Evolutionary conservation across 768 basidiomycete species (phyloP).

Genomic region (Russula virescens): DNA sequence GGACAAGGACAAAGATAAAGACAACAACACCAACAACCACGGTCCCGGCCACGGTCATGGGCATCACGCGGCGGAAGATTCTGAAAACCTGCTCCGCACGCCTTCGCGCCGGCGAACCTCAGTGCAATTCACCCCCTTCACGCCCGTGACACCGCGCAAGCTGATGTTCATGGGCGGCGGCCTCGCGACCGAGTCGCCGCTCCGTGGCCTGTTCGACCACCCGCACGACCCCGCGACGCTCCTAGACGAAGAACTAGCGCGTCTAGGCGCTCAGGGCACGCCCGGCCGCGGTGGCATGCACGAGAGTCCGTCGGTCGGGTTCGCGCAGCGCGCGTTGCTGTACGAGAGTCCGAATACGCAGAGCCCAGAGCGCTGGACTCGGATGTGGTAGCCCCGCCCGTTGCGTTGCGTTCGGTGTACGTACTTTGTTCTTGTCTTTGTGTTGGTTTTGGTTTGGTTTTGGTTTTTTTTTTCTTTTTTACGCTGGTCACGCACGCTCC

Average conservation of each 20-base stretch:
- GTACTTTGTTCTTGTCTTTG: neutral
- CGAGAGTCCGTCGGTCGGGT: constrained; percentile 60
- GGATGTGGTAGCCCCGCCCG: constrained; percentile 29
- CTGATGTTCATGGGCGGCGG: constrained; percentile 32
- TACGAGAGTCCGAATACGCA: constrained; percentile 69
- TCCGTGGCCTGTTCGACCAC: constrained; percentile 58
- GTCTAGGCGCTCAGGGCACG: constrained; percentile 30
- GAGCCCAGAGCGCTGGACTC: constrained; percentile 49
- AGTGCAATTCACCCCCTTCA: constrained; percentile 23
- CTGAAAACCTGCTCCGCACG: constrained; percentile 35
- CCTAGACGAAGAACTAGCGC: constrained; percentile 66
- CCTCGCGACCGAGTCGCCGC: constrained; percentile 36
- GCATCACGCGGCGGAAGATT: constrained; percentile 24
- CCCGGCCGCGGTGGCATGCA: constrained; percentile 28
- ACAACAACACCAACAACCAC: neutral
- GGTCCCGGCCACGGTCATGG: neutral
- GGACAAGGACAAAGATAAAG: neutral
- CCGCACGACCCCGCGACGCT: constrained; percentile 64
- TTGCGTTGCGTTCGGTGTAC: too few relatives aligned
- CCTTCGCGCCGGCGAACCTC: constrained; percentile 41
- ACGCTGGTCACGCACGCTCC: too few relatives aligned
- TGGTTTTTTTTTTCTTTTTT: neutral
- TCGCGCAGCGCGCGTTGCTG: constrained; percentile 51
- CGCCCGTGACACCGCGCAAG: constrained; percentile 43
- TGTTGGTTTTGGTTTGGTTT: too few relatives aligned